These are phyloP conservation scores for Fusarium tupiense DNA, from an alignment of 2,329 filamentous ascomycete species.

Conservation along the genomic window DNA sequence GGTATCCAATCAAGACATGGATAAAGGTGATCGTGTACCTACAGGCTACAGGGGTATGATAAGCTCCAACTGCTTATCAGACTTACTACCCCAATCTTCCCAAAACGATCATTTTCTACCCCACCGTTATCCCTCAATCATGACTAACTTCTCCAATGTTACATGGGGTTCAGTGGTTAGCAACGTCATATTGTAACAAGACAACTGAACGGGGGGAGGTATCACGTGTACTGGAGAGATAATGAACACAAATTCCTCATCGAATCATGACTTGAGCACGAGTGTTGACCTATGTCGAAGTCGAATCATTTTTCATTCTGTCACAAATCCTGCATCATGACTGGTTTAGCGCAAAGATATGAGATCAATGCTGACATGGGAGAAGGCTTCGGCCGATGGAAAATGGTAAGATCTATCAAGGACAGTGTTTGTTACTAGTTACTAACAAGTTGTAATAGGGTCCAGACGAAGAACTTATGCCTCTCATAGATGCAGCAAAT, in stretches of 20 bases:
- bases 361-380: slow-evolving; percentile 3
- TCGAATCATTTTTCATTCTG: background rate
- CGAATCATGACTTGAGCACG: background rate
- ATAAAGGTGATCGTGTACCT: too few species aligned
- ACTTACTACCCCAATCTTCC: background rate
- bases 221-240: background rate
- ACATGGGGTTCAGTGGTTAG: background rate
- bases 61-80: background rate
- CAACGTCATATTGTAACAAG: background rate
- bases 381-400: background rate
- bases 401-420: background rate
- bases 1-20: background rate
- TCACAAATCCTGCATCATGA: background rate
- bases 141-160: background rate
- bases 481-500: slow-evolving; percentile 70
- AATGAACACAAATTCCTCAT: background rate
- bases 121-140: background rate
- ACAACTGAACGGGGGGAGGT: background rate
- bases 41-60: background rate
- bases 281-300: background rate
- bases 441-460: background rate
- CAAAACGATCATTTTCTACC: background rate
- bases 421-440: background rate
- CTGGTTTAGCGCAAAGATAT: background rate
- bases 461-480: slow-evolving; percentile 69